A percentile compares a stretch with the other conserved stretches of the same genome.
phyloP scores from a whole-genome alignment of 495 filamentous ascomycete genomes.

The Margaritispora aquatica region DNA sequence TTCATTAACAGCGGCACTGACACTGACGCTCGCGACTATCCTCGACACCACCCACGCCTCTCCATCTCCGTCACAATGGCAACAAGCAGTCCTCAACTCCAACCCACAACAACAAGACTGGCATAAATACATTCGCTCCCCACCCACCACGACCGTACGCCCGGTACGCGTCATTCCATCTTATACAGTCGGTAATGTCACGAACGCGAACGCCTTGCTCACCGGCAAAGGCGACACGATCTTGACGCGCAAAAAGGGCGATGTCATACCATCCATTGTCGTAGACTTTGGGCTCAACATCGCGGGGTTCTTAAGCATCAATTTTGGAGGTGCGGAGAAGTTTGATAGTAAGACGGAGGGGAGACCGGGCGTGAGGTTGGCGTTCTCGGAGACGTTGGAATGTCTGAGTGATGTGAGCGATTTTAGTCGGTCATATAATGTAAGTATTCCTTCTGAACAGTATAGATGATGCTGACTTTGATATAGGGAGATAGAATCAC shows the following conservation, averaged over 20 bases:
- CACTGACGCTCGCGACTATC: neutral
- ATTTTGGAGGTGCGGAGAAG: conserved; percentile 27
- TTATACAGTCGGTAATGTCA: conserved; percentile 24
- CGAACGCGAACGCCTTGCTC: conserved; percentile 28
- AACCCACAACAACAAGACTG: conserved; percentile 11
- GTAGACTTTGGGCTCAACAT: conserved; percentile 42
- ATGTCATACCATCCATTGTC: conserved; percentile 22
- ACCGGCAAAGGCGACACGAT: conserved; percentile 20
- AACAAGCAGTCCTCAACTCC: neutral
- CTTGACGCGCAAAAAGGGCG: conserved; percentile 14
- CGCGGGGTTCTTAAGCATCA: conserved; percentile 29
- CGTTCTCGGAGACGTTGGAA: conserved; percentile 39
- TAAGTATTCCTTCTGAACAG: conserved; percentile 2
- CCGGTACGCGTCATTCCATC: conserved; percentile 13
- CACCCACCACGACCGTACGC: conserved; percentile 9
- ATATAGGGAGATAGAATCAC: conserved; percentile 28
- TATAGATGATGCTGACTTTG: neutral
- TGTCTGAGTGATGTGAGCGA: conserved; percentile 36
- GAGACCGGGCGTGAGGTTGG: conserved; percentile 34
- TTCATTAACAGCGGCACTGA: neutral
- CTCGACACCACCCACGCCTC: neutral
- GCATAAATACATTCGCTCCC: conserved; percentile 24
- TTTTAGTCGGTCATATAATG: conserved; percentile 39
- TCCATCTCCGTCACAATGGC: conserved; percentile 5
- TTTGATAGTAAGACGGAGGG: conserved; percentile 13